These are phyloP conservation scores for Wickerhamomyces pijperi DNA, from an alignment of 805 yeast species.

Conservation along the genomic window DNA sequence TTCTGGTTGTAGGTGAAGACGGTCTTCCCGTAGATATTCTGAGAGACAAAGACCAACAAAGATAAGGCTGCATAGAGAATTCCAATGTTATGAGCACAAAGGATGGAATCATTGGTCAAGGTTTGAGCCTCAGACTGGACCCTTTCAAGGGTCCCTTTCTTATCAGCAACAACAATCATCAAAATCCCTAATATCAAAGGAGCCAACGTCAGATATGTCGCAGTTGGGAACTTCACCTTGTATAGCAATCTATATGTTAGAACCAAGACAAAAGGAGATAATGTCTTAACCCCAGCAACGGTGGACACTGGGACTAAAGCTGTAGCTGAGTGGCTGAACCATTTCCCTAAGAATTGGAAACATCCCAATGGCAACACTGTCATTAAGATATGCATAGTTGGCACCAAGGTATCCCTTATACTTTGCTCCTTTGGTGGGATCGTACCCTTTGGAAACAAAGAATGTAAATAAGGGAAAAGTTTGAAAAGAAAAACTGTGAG, in stretches of 20 bases:
- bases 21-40: constrained; percentile 78
- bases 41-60: constrained; percentile 69
- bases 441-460: constrained; percentile 40
- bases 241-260: constrained; percentile 40
- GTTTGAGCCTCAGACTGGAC: constrained; percentile 10
- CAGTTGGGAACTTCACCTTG: constrained; percentile 34
- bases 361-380: constrained; percentile 53
- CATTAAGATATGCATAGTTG: constrained; percentile 29
- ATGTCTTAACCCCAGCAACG: constrained; percentile 58
- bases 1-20: constrained; percentile 43
- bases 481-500: constrained; percentile 26
- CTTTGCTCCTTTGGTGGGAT: constrained; percentile 27
- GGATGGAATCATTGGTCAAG: constrained; percentile 17
- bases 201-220: constrained; percentile 39
- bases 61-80: constrained; percentile 57
- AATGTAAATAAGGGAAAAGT: constrained; percentile 20
- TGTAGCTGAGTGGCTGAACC: constrained; percentile 52
- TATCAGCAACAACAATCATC: constrained; percentile 22
- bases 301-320: constrained; percentile 57
- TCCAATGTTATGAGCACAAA: constrained; percentile 37
- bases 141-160: constrained; percentile 20
- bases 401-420: constrained; percentile 18
- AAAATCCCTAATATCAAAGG: constrained; percentile 46
- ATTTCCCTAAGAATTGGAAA: constrained; percentile 56
- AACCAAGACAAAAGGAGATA: constrained; percentile 54